phyloP scores from a whole-genome alignment of 176 grass and related monocot genomes.

The Carex scoparia region DNA sequence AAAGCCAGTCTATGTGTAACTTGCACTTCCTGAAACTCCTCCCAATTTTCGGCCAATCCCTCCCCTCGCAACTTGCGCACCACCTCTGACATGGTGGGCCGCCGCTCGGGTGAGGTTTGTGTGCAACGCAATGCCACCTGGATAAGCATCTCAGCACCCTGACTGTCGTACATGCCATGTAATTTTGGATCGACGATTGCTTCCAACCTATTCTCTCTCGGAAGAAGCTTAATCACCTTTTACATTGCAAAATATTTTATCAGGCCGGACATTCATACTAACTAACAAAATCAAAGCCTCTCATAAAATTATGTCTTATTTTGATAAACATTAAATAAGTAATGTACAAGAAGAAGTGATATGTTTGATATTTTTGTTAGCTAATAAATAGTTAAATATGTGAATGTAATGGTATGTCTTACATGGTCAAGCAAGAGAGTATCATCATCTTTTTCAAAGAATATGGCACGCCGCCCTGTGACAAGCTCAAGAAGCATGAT shows the following conservation, averaged over 20 bases:
- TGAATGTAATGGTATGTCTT: slow-evolving; percentile 3
- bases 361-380: background rate
- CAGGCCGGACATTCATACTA: background rate
- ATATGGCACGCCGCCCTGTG: slow-evolving; percentile 11
- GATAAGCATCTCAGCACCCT: slow-evolving; percentile 15
- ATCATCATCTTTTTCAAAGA: background rate
- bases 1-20: background rate
- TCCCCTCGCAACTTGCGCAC: slow-evolving; percentile 13
- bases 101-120: background rate
- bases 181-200: slow-evolving; percentile 10
- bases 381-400: background rate
- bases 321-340: background rate
- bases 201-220: background rate
- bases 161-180: background rate
- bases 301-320: background rate
- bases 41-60: slow-evolving; percentile 5
- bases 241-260: background rate
- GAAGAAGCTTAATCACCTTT: slow-evolving; percentile 19
- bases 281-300: background rate
- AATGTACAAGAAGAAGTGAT: background rate
- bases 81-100: slow-evolving; percentile 22
- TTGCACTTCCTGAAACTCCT: background rate
- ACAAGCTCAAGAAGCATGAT: slow-evolving; percentile 26
- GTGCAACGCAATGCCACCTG: slow-evolving; percentile 17
- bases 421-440: slow-evolving; percentile 15